Base-by-base conservation (phyloP, 768 basidiomycete species). In the Lepiota venenata region DNA sequence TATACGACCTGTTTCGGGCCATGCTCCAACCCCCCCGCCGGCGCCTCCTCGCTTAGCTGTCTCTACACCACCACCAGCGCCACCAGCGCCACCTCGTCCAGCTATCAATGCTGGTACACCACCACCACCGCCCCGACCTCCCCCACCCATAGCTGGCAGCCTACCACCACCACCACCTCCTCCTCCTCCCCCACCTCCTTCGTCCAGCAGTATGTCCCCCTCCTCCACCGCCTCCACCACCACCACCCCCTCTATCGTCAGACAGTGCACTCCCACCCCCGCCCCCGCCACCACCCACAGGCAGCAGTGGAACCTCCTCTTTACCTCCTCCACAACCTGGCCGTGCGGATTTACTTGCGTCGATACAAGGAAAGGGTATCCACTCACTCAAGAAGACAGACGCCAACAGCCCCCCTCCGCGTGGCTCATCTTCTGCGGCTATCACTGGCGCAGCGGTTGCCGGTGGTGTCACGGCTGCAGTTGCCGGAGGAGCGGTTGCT, bases 351-450 rank as follows among this genome's bases (percentile, higher is more conserved):
- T 74, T 96, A 2, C 73, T 95, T 39, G 85, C 84, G 0, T 87
- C 86, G 11, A 95, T 96, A 58, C 46, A 47, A 27, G 87, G 88
- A 70, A 91, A 90, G 64, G 87, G 91, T 37, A 72, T 93, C 0
- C 79, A 85, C 60, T 74, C 79, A 2, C 74, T 96, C 47, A 80
- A 79, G 57, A 91, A 88, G 71, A 76, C 79, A 8, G 75, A 78
- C 29, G 61, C 77, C 14, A 65, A 69, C 8, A 2, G 48, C 25
- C 50, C 67, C 69, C 11, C 73, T 71, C 18, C 63, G 64, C 16
- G 70, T 36, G 68, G 74, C 36, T 57, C 71, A 2, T 67, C 69
- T 25, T 64, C 72, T 20, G 63, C 70, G 7, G 66, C 71, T 12
- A 61, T 62, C 14, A 64, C 71, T 11, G 66, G 72, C 5, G 63